A percentile compares a stretch with the other conserved stretches of the same genome.
phyloP scores from a whole-genome alignment of 2,329 filamentous ascomycete species.

The Aspergillus fumigatiaffinis region DNA sequence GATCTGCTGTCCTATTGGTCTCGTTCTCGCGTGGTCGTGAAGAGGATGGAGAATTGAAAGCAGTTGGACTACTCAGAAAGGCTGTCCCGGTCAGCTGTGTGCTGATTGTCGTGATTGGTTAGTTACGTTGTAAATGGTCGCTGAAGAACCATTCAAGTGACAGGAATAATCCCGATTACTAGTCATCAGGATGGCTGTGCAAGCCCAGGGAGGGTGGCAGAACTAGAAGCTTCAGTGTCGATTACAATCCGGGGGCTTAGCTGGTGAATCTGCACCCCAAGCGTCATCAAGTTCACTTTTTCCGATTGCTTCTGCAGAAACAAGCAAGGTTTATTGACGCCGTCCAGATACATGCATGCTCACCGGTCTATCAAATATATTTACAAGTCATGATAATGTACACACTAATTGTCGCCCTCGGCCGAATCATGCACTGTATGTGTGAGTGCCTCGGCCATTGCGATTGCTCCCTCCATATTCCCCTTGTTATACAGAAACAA shows the following conservation, averaged over 20 bases:
- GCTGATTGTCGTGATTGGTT: neutral
- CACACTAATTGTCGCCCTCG: conserved; percentile 17
- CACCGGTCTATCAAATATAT: conserved; percentile 9
- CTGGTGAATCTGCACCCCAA: neutral
- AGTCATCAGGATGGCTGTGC: neutral
- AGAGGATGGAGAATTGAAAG: neutral
- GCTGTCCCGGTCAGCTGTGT: neutral
- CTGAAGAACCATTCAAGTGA: neutral
- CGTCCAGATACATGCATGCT: neutral
- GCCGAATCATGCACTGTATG: conserved; percentile 30
- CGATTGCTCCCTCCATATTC: conserved; percentile 79
- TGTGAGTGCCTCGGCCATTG: conserved; percentile 59
- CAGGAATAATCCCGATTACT: neutral
- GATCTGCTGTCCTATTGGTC: neutral
- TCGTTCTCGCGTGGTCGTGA: neutral
- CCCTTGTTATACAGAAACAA: conserved; percentile 95
- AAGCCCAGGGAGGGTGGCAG: neutral
- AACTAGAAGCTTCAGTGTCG: neutral
- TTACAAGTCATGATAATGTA: conserved; percentile 21
- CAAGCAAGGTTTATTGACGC: neutral
- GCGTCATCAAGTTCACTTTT: neutral
- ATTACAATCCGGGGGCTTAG: neutral
- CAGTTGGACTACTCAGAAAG: neutral
- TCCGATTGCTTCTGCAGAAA: neutral
- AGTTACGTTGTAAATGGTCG: neutral